A percentile compares a stretch with the other conserved stretches of the same genome.
Conservation (phyloP, 306 rosid genomes). For the Vigna trinervia region DNA sequence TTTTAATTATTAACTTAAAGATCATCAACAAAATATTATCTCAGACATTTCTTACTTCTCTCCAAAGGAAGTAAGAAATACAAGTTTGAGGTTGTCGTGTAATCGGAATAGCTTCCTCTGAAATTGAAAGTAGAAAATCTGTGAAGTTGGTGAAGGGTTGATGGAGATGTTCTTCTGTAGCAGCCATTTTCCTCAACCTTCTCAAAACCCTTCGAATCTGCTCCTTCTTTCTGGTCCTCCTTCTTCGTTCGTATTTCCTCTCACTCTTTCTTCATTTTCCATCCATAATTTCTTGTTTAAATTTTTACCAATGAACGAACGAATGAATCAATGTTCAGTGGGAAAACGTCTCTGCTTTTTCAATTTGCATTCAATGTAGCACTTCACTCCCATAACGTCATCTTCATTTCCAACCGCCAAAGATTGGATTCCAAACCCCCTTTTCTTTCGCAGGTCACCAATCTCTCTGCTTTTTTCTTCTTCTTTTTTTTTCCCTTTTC, state of each 20-base stretch:
- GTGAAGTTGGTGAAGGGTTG: conserved; percentile 28
- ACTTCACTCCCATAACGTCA: conserved; percentile 45
- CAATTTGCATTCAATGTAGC: conserved; percentile 81
- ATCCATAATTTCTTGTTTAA: background rate
- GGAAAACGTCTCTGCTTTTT: conserved; percentile 82
- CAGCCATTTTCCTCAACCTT: conserved; percentile 28
- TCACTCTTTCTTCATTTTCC: background rate
- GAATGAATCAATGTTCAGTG: conserved; percentile 48
- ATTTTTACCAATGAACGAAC: background rate
- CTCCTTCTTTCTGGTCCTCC: conserved; percentile 88
- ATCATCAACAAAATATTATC: no score
- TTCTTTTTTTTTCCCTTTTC: background rate
- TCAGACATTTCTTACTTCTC: no score
- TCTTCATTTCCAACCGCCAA: conserved; percentile 73
- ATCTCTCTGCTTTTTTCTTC: conserved; percentile 1
- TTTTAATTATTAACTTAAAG: no score
- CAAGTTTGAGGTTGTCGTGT: no score
- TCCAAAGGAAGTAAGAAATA: no score
- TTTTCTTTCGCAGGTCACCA: conserved; percentile 73
- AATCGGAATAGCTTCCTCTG: no score
- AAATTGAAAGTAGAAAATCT: no score
- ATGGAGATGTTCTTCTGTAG: conserved; percentile 69
- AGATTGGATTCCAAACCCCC: conserved; percentile 77
- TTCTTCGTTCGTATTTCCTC: conserved; percentile 63
- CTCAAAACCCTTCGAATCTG: conserved; percentile 40